These are phyloP conservation scores for Penicillium sp. DNA, from an alignment of 2,329 filamentous ascomycete species.

Conservation along the genomic window DNA sequence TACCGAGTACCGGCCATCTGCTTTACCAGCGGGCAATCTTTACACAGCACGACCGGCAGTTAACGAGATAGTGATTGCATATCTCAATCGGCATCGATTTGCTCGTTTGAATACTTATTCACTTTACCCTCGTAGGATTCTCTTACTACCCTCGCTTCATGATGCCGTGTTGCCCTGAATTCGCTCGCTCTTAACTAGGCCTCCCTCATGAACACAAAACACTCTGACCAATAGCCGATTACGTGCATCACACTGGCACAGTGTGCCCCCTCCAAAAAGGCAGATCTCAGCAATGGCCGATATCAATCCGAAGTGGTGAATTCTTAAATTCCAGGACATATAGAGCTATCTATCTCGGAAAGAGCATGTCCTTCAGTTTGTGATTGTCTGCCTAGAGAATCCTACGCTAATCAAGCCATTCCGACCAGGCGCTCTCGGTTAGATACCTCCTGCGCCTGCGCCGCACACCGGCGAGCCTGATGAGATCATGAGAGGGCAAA, in stretches of 20 bases:
- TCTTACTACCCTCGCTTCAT: neutral
- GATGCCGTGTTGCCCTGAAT: neutral
- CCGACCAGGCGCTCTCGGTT: conserved; percentile 13
- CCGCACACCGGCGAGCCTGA: conserved; percentile 4
- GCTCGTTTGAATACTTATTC: neutral
- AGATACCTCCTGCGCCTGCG: conserved; percentile 5
- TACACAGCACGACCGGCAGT: too few relatives aligned
- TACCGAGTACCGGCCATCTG: neutral
- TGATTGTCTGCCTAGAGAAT: neutral
- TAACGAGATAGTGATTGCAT: too few relatives aligned
- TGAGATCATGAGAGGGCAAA: neutral
- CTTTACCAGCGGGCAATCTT: too few relatives aligned
- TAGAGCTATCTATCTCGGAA: neutral
- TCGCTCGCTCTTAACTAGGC: neutral
- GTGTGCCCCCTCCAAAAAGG: neutral
- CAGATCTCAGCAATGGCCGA: neutral
- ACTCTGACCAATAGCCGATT: conserved; percentile 7
- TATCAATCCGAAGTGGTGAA: neutral
- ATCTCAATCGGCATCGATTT: neutral
- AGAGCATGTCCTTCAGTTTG: neutral
- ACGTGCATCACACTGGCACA: neutral
- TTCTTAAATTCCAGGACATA: too few relatives aligned
- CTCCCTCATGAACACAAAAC: neutral
- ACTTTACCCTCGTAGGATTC: neutral
- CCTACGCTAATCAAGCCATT: conserved; percentile 6